phyloP scores from a whole-genome alignment of 2,329 filamentous ascomycete genomes.

The Monilinia laxa region DNA sequence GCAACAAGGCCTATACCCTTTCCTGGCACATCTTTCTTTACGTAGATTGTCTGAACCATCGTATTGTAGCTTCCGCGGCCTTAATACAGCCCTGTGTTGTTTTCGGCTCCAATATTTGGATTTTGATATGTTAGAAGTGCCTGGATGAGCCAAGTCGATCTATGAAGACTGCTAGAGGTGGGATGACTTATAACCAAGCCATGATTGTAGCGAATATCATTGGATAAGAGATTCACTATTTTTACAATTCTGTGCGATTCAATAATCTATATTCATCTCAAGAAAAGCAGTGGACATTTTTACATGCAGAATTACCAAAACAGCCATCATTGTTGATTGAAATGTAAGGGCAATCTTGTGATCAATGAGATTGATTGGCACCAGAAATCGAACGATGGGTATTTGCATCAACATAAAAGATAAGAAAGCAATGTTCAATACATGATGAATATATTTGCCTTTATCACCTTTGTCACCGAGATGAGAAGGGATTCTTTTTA shows the following conservation, averaged over 20 bases:
- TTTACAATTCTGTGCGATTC: background rate
- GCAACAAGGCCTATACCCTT: constrained; percentile 47
- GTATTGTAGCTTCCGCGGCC: constrained; percentile 18
- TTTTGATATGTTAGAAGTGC: background rate
- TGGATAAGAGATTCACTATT: background rate
- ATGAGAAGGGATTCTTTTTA: background rate
- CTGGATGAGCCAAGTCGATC: background rate
- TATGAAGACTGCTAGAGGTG: background rate
- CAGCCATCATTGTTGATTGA: background rate
- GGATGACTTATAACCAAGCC: background rate
- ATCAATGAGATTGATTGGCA: background rate
- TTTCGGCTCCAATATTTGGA: background rate
- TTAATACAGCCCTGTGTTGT: background rate
- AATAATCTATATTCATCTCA: background rate
- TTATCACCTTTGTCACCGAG: background rate
- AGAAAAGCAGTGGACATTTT: background rate
- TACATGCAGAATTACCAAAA: background rate
- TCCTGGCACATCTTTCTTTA: constrained; percentile 34
- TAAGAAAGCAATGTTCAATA: background rate
- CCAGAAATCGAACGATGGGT: background rate
- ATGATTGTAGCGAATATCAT: background rate
- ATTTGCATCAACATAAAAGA: background rate
- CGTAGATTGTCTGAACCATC: constrained; percentile 28
- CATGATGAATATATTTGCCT: background rate
- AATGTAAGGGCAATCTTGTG: background rate